Evolutionary conservation across 176 grass and related monocot species (phyloP), one percentile per base, ranked within the genome.

Genomic region (Cymbopogon citratus): DNA sequence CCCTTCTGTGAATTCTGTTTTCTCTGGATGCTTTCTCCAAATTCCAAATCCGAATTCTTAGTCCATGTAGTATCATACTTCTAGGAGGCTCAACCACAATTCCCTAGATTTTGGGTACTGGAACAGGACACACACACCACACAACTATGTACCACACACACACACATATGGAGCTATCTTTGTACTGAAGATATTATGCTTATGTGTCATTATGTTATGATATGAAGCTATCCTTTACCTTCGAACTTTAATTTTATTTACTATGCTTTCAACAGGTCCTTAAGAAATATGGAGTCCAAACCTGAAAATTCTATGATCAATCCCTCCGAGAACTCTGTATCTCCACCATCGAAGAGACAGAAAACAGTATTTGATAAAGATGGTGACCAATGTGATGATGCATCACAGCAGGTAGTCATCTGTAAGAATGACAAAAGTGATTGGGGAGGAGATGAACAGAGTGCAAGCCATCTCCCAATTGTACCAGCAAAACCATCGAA

Each of bases 211-310:
- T 52, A 28, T 3, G 4, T 66, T 76, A 24, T 52, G 49, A 52
- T 52, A 7, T 36, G 21, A 61, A 61, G 35, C 48, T 29, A 75
- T 5, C 9, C 23, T 56, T 75, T 75, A 33, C 3, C 11, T 25
- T 76, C 15, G 1, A 48, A 1, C 27, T 4, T 75, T 56, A 54
- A 54, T n/a, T 54, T 75, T 27, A 45, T 76, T 63, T 57, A 63
- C 14, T n/a, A 25, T 71, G 44, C 19, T 36, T 83, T 9, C 35
- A 35, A 72, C 56, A 87, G 86, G 80, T 51, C 63, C 61, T 36
- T 83, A 66, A 52, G 2, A 45, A 38, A n/a, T 76, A 78, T 25
- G 18, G 21, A 66, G 18, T 54, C 74, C 16, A 66, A 63, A 4
- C 66, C 5, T 19, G 19, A 15, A 66, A 73, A 73, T 36, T 39